Conservation (phyloP, 2,329 filamentous ascomycete genomes). For the Drechslera avenae region DNA sequence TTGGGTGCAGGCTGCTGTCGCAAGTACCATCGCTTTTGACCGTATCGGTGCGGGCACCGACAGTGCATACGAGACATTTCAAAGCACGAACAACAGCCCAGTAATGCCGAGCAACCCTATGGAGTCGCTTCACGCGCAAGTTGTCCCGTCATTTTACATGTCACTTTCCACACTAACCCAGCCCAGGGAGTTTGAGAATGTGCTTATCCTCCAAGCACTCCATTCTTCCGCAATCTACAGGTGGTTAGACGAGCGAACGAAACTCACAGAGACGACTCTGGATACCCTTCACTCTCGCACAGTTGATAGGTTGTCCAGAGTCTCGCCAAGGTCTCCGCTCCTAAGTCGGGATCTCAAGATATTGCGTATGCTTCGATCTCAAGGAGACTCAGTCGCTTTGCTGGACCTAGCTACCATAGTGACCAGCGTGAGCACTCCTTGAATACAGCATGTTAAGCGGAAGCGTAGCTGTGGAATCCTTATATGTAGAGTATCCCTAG, state of each 20-base stretch:
- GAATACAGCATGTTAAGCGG: no score
- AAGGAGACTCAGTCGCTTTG: background rate
- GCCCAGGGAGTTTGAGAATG: background rate
- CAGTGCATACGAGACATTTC: background rate
- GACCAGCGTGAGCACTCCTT: background rate
- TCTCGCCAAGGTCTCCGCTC: background rate
- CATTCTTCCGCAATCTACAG: background rate
- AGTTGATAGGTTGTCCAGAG: background rate
- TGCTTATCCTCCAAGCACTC: background rate
- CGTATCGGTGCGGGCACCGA: background rate
- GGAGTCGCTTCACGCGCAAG: conserved; percentile 1
- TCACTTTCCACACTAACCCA: background rate
- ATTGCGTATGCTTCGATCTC: background rate
- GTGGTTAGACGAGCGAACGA: background rate
- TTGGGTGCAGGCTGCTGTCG: background rate
- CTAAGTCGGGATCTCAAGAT: background rate
- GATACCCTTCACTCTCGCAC: background rate
- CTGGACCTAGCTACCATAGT: background rate
- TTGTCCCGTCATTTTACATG: background rate
- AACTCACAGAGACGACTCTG: background rate
- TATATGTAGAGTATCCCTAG: no score
- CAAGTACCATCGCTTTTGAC: background rate
- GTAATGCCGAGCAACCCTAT: background rate
- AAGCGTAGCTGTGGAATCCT: no score
- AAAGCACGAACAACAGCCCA: background rate